Percentiles rank a stretch among this genome's conserved stretches.
Evolutionary conservation across 192 early-diverging fungal species (phyloP).

Genomic region (Backusella parvicylindrica): DNA sequence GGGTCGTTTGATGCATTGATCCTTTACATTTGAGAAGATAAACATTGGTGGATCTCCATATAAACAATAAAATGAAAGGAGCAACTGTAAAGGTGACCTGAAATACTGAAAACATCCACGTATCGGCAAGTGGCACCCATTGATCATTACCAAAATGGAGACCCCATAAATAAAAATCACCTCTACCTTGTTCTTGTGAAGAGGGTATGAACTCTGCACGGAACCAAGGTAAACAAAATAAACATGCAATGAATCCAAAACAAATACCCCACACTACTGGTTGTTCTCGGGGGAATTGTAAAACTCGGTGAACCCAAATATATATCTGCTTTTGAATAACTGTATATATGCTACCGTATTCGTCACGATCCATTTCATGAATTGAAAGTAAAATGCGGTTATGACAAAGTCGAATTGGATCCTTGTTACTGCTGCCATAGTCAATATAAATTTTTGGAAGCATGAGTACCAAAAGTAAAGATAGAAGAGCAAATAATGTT

Average conservation of each 20-base stretch:
- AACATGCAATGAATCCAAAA: slow-evolving; percentile 35
- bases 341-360: not conserved
- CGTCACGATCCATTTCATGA: slow-evolving; percentile 1
- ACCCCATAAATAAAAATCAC: slow-evolving; percentile 52
- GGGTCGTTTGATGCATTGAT: not conserved
- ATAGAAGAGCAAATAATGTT: slow-evolving; percentile 2
- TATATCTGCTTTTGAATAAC: not conserved
- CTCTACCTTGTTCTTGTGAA: slow-evolving; percentile 26
- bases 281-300: slow-evolving; percentile 17
- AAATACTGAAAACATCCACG: slow-evolving; percentile 37
- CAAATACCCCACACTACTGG: slow-evolving; percentile 22
- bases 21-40: slow-evolving; percentile 15
- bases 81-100: slow-evolving; percentile 7
- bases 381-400: slow-evolving; percentile 8
- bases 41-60: slow-evolving; percentile 15
- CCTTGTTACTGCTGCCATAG: not conserved
- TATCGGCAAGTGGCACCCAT: slow-evolving; percentile 48
- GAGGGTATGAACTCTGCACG: slow-evolving; percentile 62
- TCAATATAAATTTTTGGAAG: slow-evolving; percentile 20
- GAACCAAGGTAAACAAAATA: slow-evolving; percentile 63
- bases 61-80: slow-evolving; percentile 17
- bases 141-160: slow-evolving; percentile 28
- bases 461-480: slow-evolving; percentile 5
- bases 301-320: slow-evolving; percentile 49
- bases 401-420: not conserved